Conservation (phyloP, 1,139 yeast species). For the Meyerozyma elateridarum region DNA sequence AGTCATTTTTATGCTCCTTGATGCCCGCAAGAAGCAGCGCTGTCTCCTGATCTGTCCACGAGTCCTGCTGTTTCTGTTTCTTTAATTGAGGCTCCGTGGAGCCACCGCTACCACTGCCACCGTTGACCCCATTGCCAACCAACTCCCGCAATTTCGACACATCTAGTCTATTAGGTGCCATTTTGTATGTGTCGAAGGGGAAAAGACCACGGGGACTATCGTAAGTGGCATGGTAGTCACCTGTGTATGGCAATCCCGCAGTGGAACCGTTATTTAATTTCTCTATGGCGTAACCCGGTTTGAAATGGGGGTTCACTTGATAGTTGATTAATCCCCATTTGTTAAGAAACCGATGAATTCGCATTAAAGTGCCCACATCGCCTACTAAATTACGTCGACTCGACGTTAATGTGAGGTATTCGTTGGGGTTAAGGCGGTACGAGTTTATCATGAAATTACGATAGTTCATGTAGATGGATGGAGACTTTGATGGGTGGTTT, state of each 20-base stretch:
- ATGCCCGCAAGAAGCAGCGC: conserved; percentile 58
- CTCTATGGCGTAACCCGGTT: conserved; percentile 61
- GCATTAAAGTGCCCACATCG: conserved; percentile 89
- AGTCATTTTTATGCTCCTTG: conserved; percentile 56
- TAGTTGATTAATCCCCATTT: conserved; percentile 97
- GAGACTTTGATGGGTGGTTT: conserved; percentile 77
- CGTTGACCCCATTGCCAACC: conserved; percentile 18
- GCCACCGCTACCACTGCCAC: background rate
- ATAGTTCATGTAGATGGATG: conserved; percentile 79
- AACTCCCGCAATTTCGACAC: conserved; percentile 52
- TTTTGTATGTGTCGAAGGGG: conserved; percentile 80
- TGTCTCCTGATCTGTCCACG: conserved; percentile 65
- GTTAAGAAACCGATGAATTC: conserved; percentile 83
- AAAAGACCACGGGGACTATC: conserved; percentile 95
- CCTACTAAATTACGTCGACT: conserved; percentile 93
- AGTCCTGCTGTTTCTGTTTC: conserved; percentile 41
- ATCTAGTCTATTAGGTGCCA: conserved; percentile 52
- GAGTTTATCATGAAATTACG: conserved; percentile 93
- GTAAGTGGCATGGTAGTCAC: conserved; percentile 61
- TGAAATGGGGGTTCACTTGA: conserved; percentile 71
- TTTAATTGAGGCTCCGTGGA: conserved; percentile 16
- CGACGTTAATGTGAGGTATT: conserved; percentile 87
- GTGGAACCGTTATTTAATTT: conserved; percentile 46
- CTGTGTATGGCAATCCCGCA: conserved; percentile 57
- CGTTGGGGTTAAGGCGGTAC: conserved; percentile 88